phyloP scores from a whole-genome alignment of 31 red algal genomes.

The Asparagopsis taxiformis region DNA sequence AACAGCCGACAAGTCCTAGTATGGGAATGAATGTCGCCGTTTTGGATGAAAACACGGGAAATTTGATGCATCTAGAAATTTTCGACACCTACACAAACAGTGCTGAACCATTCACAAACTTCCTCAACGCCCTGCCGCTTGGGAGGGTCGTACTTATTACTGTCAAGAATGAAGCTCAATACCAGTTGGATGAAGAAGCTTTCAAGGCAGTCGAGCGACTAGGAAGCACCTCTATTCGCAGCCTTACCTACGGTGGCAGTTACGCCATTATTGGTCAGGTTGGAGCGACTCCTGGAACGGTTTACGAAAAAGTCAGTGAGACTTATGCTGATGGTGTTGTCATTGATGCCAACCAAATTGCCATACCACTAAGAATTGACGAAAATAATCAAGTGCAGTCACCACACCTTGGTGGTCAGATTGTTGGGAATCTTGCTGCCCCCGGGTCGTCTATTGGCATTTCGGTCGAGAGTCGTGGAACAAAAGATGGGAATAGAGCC shows the following conservation, averaged over 20 bases:
- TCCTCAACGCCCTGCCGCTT: neutral
- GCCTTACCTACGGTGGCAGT: neutral
- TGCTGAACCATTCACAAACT: neutral
- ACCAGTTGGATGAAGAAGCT: neutral
- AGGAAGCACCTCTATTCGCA: neutral
- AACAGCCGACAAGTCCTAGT: neutral
- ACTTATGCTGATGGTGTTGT: neutral
- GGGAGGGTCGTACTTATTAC: neutral
- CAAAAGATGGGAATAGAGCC: neutral
- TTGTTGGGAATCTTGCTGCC: too few relatives aligned
- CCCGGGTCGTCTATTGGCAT: too few relatives aligned
- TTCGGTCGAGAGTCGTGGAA: neutral
- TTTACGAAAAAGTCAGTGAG: neutral
- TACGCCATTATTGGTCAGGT: neutral
- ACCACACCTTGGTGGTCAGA: too few relatives aligned
- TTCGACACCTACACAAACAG: neutral
- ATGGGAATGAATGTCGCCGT: neutral
- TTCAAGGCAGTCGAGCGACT: neutral
- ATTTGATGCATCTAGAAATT: neutral
- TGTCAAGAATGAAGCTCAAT: neutral
- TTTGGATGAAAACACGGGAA: neutral
- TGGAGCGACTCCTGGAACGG: neutral
- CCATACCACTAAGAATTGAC: neutral
- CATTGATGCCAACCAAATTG: neutral
- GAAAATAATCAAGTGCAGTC: neutral